phyloP scores from a whole-genome alignment of 208 protist genomes.

The Leptomonas seymouri region DNA sequence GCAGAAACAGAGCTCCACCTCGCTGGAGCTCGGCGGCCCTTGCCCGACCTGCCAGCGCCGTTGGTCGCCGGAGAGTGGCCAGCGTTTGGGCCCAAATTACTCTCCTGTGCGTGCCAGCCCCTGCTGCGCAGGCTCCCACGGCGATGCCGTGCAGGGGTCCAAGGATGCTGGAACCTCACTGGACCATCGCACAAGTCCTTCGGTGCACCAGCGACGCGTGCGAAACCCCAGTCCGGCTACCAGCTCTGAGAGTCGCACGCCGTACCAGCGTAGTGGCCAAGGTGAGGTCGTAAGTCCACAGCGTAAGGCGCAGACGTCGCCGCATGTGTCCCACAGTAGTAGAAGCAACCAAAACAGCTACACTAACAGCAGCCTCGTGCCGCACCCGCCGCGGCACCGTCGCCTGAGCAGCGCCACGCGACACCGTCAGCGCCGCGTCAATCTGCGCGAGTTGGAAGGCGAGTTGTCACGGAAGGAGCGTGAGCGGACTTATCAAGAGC shows the following conservation, averaged over 20 bases:
- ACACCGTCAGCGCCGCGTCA: slow-evolving; percentile 39
- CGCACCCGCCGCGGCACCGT: slow-evolving; percentile 27
- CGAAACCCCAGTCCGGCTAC: slow-evolving; percentile 1
- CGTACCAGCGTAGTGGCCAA: not conserved
- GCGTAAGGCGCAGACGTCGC: slow-evolving; percentile 11
- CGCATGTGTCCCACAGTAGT: slow-evolving; percentile 1
- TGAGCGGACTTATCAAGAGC: slow-evolving; percentile 36
- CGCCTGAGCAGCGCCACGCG: slow-evolving; percentile 30
- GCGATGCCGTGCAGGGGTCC: slow-evolving; percentile 7
- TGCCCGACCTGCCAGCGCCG: slow-evolving; percentile 28
- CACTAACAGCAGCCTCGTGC: slow-evolving; percentile 16
- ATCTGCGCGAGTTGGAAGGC: slow-evolving; percentile 47
- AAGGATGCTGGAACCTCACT: not conserved
- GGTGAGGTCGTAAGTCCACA: not conserved
- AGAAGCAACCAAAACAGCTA: not conserved
- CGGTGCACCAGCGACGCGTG: slow-evolving; percentile 1
- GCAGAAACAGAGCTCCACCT: not conserved
- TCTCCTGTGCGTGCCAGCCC: not conserved
- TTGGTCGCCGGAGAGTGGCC: slow-evolving; percentile 8
- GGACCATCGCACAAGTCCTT: not conserved
- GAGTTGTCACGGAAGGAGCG: slow-evolving; percentile 46
- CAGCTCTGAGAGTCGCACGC: not conserved
- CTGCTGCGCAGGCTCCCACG: slow-evolving; percentile 17
- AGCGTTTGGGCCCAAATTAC: not conserved
- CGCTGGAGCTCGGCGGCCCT: slow-evolving; percentile 2